Percentiles rank a stretch among this genome's conserved stretches.
Conservation (phyloP, 345 rosid species). For the Euphorbia peplus region DNA sequence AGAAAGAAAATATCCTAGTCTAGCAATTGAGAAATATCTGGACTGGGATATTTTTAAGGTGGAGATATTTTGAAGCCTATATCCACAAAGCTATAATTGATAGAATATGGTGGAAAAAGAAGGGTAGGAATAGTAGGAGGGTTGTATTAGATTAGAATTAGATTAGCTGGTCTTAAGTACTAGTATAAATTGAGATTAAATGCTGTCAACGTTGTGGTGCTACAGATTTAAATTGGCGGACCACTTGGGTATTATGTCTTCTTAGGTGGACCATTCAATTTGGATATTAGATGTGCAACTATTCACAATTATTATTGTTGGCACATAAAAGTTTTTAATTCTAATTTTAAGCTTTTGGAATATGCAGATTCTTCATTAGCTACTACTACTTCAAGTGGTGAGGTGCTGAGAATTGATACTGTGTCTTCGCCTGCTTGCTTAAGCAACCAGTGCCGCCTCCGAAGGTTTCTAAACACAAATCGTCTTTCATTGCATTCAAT, state of each 20-base stretch:
- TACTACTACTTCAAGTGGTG: slow-evolving; percentile 3
- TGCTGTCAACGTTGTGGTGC: not conserved
- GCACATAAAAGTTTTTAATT: not conserved
- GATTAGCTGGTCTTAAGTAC: not conserved
- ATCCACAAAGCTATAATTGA: not conserved
- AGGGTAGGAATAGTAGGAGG: not conserved
- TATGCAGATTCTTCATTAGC: not conserved
- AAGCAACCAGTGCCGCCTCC: too few species aligned
- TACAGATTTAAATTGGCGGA: not conserved
- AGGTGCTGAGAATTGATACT: not conserved
- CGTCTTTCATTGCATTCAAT: too few species aligned
- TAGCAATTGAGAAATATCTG: too few species aligned
- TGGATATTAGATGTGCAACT: not conserved
- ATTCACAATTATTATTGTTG: not conserved
- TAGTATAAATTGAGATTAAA: not conserved
- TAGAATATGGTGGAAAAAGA: slow-evolving; percentile 2
- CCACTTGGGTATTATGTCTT: slow-evolving; percentile 5
- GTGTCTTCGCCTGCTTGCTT: too few species aligned
- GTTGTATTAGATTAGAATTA: not conserved
- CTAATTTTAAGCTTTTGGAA: not conserved
- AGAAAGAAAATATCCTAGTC: not conserved
- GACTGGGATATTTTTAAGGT: too few species aligned
- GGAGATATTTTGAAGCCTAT: not conserved
- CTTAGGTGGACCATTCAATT: not conserved
- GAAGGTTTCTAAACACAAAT: too few species aligned